Conservation (phyloP, 2,329 filamentous ascomycete genomes). For the Teratosphaeria nubilosa region DNA sequence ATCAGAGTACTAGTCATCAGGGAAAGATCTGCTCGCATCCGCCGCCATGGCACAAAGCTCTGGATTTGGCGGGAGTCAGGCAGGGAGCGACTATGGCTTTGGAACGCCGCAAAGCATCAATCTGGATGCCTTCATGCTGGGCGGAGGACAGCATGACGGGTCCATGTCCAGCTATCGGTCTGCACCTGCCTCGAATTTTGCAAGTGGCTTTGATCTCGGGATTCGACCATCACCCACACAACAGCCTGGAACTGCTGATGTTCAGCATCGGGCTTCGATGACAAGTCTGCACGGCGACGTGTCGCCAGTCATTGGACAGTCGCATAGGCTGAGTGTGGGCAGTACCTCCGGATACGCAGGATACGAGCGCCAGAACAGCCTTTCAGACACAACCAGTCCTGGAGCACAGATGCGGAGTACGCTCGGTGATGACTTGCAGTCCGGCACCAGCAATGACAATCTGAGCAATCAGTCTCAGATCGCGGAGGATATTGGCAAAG, state of each 20-base stretch:
- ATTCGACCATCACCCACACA: slow-evolving; percentile 9
- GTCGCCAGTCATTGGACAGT: slow-evolving; percentile 12
- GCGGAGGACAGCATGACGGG: slow-evolving; percentile 3
- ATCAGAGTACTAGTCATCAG: slow-evolving; percentile 11
- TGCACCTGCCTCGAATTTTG: slow-evolving; percentile 7
- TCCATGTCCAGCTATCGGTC: slow-evolving; percentile 8
- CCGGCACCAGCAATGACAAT: slow-evolving; percentile 7
- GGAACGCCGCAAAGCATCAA: slow-evolving; percentile 14
- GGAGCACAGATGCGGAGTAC: not conserved
- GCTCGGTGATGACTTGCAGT: slow-evolving; percentile 5
- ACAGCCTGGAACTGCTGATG: not conserved
- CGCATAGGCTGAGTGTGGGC: slow-evolving; percentile 22
- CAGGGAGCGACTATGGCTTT: slow-evolving; percentile 20
- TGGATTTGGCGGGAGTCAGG: slow-evolving; percentile 17
- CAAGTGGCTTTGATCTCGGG: slow-evolving; percentile 8
- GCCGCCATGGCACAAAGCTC: slow-evolving; percentile 12
- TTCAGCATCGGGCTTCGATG: slow-evolving; percentile 1
- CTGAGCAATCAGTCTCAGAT: slow-evolving; percentile 2
- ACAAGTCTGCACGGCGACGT: slow-evolving; percentile 9
- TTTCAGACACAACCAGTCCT: slow-evolving; percentile 23
- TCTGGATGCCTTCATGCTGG: slow-evolving; percentile 13
- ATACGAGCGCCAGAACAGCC: slow-evolving; percentile 16
- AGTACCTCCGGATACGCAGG: slow-evolving; percentile 16
- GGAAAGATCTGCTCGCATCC: slow-evolving; percentile 12
- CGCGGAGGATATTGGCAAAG: slow-evolving; percentile 3